Base-by-base conservation (phyloP, 2,329 filamentous ascomycete species). In the Akanthomyces lecanii region DNA sequence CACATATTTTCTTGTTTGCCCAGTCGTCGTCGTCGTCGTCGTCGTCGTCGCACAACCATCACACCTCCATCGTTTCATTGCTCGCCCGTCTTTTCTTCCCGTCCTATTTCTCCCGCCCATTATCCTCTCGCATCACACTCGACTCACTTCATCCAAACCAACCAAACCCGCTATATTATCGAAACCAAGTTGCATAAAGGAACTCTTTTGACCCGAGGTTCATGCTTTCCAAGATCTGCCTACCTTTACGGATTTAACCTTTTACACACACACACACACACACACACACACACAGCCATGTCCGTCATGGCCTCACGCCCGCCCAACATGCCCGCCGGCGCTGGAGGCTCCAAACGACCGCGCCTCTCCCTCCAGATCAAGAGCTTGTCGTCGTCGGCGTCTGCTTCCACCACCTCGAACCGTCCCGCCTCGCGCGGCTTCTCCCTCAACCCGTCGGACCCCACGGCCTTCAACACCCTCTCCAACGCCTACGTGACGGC, bases 391-490 rank as follows among this genome's bases (percentile, higher is more conserved):
- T 71, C 77, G 36, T 71, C 62, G 74, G 72, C 40, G 70, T 78
- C 30, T 11, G 8, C 56, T 7, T 21, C 56, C 5, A n/a, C 50
- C 23, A 16, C 56, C 7, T 69, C 68, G 47, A 71, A 75, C 61
- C 78, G 74, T 61, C 72, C 78, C 18, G 47, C 44, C 25, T 66
- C 68, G 18, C 68, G 71, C 64, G 70, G 69, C 53, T 73, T 72
- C 61, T 63, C 69, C 45, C 67, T 83, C 45, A 81, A 87, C 67
- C 81, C 83, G 36, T 82, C 78, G 63, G 86, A 85, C 38, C 84
- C 85, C 4, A 88, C 86, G 1, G 78, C 84, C 25, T 87, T 87
- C 75, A 88, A 88, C 73, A 88, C 86, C 2, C 79, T 88, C 45
- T 86, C 85, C 61, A 88, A 88, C 73, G 82, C 85, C 65, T 88